Evolutionary conservation across 306 rosid genomes (phyloP), one percentile per base, ranked within the genome.

Genomic region (Rosa lucieae): DNA sequence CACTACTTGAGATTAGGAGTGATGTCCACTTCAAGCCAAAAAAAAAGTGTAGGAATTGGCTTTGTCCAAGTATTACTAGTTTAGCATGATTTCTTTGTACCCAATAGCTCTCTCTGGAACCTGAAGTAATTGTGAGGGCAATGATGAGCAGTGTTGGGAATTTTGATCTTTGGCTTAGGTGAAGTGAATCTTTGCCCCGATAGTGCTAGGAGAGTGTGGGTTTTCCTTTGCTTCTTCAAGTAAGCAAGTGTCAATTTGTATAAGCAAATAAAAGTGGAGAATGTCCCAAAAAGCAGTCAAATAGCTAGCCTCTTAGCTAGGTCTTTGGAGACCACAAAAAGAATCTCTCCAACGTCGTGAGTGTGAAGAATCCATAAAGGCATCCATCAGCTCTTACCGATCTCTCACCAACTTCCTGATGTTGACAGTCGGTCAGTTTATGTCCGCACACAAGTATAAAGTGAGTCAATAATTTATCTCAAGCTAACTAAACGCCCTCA

Each of bases 281-380:
- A 81, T 82, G 76, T 85, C 78, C 71, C 52, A 56, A 79, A 85
- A 85, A 84, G 89, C 78, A 84, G 91, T 89, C 90, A 89, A 92
- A 84, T 37, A 56, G 78, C 83, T 79, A 82, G 78, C 58, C 47
- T 79, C 67, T 65, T 63, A 62, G 67, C 67, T 78, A 70, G 85
- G 83, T 71, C 79, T 53, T 67, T 21, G 59, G 52, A 42, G 69
- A 72, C 65, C 26, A 59, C 68, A 79, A 67, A 10, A 9, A 52
- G 1, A 74, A 83, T 83, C 85, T 85, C 78, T 42, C 66, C 74
- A 53, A 69, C 56, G 77, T n/a, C 56, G 77, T n/a, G 51, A 10
- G 6, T 52, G 76, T 65, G 63, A 76, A 83, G 87, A 82, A 87
- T 74, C 81, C 82, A 70, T 66, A 44, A 5, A 40, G 44, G 6